Evolutionary conservation across 225 moss, liverwort and hornwort species (phyloP).

Genomic region (Marchantia paleacea): DNA sequence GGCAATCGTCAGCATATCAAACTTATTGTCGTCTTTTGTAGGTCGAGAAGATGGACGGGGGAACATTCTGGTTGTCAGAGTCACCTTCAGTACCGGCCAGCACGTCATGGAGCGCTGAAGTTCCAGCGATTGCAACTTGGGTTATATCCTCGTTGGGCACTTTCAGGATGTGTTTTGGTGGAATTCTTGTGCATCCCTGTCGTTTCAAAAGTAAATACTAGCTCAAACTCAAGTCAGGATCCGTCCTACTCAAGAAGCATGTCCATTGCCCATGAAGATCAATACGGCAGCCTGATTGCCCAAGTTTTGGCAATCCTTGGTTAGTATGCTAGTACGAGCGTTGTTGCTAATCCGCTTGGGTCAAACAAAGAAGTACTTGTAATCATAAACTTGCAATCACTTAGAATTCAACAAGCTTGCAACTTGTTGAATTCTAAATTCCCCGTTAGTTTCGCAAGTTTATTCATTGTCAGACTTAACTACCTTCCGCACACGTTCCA

Average conservation of each 20-base stretch:
- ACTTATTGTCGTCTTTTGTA: conserved; percentile 8
- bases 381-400: too few species aligned
- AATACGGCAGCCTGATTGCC: background rate
- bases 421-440: background rate
- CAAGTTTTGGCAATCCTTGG: background rate
- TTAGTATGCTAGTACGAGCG: background rate
- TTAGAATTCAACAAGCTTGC: too few species aligned
- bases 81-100: conserved; percentile 56
- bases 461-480: conserved; percentile 27
- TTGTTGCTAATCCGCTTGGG: background rate
- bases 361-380: background rate
- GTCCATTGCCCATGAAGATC: background rate
- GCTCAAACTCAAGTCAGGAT: background rate
- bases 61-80: conserved; percentile 62
- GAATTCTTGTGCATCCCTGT: background rate
- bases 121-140: conserved; percentile 55
- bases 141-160: conserved; percentile 40
- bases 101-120: conserved; percentile 46
- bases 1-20: background rate
- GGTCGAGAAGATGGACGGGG: conserved; percentile 57
- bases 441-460: background rate
- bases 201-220: background rate
- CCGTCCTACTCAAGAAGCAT: background rate
- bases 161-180: background rate
- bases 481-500: conserved; percentile 47